These are phyloP conservation scores for Xylogone sp. DNA, from an alignment of 2,329 filamentous ascomycete species.

Conservation along the genomic window DNA sequence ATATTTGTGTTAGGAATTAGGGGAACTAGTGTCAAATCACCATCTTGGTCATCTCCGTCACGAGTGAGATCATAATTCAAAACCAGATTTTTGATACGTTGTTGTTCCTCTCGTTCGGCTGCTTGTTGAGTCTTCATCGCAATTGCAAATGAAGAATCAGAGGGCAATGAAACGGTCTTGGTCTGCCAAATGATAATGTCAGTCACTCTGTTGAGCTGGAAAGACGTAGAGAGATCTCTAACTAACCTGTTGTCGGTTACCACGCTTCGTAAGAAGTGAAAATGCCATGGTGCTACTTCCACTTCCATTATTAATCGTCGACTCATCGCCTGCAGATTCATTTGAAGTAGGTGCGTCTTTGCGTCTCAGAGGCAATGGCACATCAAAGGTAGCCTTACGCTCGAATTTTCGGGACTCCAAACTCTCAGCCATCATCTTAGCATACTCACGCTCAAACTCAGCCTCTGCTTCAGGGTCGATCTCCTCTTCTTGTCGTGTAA, in stretches of 20 bases:
- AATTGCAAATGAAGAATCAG: constrained; percentile 90
- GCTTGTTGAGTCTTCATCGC: constrained; percentile 96
- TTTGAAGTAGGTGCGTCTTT: constrained; percentile 41
- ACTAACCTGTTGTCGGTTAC: constrained; percentile 85
- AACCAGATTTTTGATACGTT: constrained; percentile 96
- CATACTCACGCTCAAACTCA: constrained; percentile 96
- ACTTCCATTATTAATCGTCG: constrained; percentile 28
- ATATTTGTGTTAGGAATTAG: constrained; percentile 45
- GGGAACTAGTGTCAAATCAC: constrained; percentile 52
- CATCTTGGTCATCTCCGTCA: constrained; percentile 75
- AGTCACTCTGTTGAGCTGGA: not conserved
- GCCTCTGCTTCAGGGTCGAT: constrained; percentile 92
- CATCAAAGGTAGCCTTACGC: constrained; percentile 89
- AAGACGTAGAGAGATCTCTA: not conserved
- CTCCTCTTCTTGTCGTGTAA: constrained; percentile 85
- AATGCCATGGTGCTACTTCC: constrained; percentile 81
- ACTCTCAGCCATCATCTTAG: constrained; percentile 98
- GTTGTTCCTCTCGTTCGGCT: constrained; percentile 92
- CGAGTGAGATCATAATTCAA: constrained; percentile 86
- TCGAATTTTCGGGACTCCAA: constrained; percentile 94
- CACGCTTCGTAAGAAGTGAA: constrained; percentile 90
- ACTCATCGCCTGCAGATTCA: constrained; percentile 36
- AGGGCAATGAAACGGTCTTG: constrained; percentile 81
- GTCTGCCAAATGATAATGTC: constrained; percentile 53
- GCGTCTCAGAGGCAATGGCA: constrained; percentile 87